phyloP scores from a whole-genome alignment of 2,329 filamentous ascomycete genomes.

The Paraphaeosphaeria minitans region DNA sequence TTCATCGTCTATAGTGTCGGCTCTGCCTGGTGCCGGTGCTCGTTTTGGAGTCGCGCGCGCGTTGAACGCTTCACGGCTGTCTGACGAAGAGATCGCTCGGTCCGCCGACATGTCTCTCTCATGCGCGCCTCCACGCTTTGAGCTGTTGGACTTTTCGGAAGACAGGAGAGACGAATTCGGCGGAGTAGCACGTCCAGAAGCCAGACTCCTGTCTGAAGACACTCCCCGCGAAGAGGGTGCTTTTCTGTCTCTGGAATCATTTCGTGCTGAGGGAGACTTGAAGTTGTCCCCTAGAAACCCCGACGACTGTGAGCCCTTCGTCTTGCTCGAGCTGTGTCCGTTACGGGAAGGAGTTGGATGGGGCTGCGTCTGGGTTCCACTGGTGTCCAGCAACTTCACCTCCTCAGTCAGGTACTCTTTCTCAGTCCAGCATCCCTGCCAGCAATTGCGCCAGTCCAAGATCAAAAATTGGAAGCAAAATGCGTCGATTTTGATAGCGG shows the following conservation, averaged over 20 bases:
- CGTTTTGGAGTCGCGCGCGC: conserved; percentile 30
- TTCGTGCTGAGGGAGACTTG: conserved; percentile 35
- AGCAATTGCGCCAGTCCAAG: conserved; percentile 94
- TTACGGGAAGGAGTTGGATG: conserved; percentile 31
- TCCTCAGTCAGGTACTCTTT: conserved; percentile 62
- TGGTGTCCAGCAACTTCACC: conserved; percentile 34
- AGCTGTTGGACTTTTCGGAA: conserved; percentile 30
- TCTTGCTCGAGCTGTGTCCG: conserved; percentile 31
- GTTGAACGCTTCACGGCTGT: conserved; percentile 36
- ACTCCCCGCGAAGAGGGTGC: conserved; percentile 34
- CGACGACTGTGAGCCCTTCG: conserved; percentile 33
- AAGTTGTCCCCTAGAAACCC: conserved; percentile 30
- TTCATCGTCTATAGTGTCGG: conserved; percentile 31
- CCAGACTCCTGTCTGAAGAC: conserved; percentile 37
- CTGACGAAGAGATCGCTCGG: conserved; percentile 35
- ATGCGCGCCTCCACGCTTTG: conserved; percentile 25
- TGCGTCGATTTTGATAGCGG: conserved; percentile 93
- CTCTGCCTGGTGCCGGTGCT: conserved; percentile 30
- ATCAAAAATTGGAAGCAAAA: conserved; percentile 96
- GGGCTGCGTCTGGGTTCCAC: conserved; percentile 23
- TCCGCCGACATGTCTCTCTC: conserved; percentile 38
- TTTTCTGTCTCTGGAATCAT: conserved; percentile 40
- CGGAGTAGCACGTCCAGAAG: conserved; percentile 37
- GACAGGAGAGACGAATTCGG: conserved; percentile 30
- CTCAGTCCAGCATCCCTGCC: conserved; percentile 94